A percentile compares a stretch with the other conserved stretches of the same genome.
Conservation (phyloP, 2,329 filamentous ascomycete genomes). For the Fusarium sterilihyphosum region DNA sequence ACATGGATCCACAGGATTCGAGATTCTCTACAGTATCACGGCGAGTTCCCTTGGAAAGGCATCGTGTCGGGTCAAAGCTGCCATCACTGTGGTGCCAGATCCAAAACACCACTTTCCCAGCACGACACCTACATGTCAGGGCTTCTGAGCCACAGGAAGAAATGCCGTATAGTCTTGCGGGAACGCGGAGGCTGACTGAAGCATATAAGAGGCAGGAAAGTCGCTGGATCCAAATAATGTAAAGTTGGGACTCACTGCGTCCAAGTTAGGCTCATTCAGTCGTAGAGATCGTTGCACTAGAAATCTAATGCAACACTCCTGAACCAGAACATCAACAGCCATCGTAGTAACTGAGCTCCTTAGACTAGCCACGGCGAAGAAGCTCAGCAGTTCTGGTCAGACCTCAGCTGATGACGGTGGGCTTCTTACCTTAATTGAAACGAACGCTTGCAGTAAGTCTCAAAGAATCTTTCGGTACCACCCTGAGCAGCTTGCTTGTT, state of each 20-base stretch:
- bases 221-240: rapidly evolving
- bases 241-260: rapidly evolving
- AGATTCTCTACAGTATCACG: rapidly evolving
- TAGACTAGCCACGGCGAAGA: rapidly evolving
- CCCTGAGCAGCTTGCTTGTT: background rate
- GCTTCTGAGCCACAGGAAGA: background rate
- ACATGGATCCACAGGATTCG: rapidly evolving
- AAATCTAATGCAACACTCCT: background rate
- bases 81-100: rapidly evolving
- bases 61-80: rapidly evolving
- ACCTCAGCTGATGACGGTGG: background rate
- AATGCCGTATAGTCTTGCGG: rapidly evolving
- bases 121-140: rapidly evolving
- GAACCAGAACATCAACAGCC: background rate
- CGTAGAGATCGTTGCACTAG: too few relatives aligned
- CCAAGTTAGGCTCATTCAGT: background rate
- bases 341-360: rapidly evolving
- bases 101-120: background rate
- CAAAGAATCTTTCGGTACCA: too few relatives aligned
- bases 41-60: background rate
- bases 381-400: too few relatives aligned
- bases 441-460: background rate
- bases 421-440: rapidly evolving
- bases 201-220: too few relatives aligned
- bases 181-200: rapidly evolving